These are phyloP conservation scores for Pseudotsuga menziesii DNA, from an alignment of 75 land plant species.

Conservation along the genomic window DNA sequence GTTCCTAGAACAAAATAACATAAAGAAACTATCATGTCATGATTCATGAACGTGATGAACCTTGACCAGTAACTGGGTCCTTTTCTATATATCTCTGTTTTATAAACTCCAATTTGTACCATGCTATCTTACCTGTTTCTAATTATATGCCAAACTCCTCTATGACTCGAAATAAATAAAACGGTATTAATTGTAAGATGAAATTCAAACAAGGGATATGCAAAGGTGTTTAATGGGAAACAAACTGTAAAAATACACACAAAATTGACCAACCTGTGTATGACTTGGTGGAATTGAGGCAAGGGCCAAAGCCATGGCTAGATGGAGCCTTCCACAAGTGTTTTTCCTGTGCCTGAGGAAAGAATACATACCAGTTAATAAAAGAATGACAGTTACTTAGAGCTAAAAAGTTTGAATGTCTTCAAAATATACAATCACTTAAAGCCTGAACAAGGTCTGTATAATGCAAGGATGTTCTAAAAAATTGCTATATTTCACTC, in stretches of 20 bases:
- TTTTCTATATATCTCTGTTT: background rate
- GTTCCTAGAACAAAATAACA: background rate
- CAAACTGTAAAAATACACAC: background rate
- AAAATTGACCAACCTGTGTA: conserved; percentile 33
- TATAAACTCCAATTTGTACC: background rate
- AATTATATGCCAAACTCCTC: background rate
- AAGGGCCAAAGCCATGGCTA: conserved; percentile 40
- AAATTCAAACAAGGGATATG: background rate
- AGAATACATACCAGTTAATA: background rate
- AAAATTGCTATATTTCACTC: too few relatives aligned
- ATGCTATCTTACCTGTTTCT: background rate
- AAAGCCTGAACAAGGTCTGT: too few relatives aligned
- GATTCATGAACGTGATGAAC: background rate
- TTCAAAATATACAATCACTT: background rate
- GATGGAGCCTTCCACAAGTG: conserved; percentile 50
- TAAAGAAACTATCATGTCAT: background rate
- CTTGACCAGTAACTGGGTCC: background rate
- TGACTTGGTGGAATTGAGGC: conserved; percentile 36
- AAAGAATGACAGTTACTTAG: background rate
- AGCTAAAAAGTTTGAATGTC: background rate
- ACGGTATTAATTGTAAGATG: background rate
- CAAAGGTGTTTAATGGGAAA: background rate
- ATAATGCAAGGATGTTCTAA: too few relatives aligned
- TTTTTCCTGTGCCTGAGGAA: conserved; percentile 26
- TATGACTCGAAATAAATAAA: background rate